Percentiles rank a stretch among this genome's conserved stretches.
These are phyloP conservation scores for Coniochaeta sp. DNA, from an alignment of 2,329 filamentous ascomycete species.

Conservation along the genomic window DNA sequence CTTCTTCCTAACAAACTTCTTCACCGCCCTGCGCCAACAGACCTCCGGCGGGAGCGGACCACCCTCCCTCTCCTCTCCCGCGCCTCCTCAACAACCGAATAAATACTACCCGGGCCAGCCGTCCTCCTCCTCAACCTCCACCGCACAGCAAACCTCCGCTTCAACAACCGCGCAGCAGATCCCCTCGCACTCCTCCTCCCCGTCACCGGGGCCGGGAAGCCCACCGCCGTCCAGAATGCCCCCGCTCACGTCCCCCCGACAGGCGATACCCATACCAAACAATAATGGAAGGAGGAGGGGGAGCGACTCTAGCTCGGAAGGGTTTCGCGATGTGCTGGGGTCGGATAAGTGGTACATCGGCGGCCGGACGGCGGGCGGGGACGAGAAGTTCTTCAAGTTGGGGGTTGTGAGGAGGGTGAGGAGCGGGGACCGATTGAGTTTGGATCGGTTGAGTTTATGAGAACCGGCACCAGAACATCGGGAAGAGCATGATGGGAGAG, in stretches of 20 bases:
- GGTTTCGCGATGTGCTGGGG: slow-evolving; percentile 65
- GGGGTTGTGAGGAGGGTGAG: slow-evolving; percentile 66
- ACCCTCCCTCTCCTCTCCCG: slow-evolving; percentile 18
- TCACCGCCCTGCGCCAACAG: slow-evolving; percentile 47
- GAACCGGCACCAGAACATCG: not conserved
- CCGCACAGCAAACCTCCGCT: slow-evolving; percentile 9
- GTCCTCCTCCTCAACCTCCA: slow-evolving; percentile 11
- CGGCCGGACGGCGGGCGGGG: slow-evolving; percentile 66
- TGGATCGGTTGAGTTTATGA: slow-evolving; percentile 70
- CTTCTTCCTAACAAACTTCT: slow-evolving; percentile 50
- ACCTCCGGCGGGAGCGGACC: too few relatives aligned
- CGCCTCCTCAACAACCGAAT: slow-evolving; percentile 25
- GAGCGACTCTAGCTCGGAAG: slow-evolving; percentile 69
- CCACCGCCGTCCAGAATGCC: too few relatives aligned
- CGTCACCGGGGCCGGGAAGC: slow-evolving; percentile 1
- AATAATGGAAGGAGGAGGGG: slow-evolving; percentile 45
- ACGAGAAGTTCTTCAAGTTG: slow-evolving; percentile 75
- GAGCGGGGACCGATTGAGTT: slow-evolving; percentile 67
- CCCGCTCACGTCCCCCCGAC: too few relatives aligned
- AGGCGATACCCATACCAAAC: slow-evolving; percentile 38
- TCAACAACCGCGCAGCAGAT: slow-evolving; percentile 6
- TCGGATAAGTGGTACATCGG: slow-evolving; percentile 79
- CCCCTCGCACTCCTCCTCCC: slow-evolving; percentile 7
- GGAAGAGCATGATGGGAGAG: too few relatives aligned
- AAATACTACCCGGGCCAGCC: slow-evolving; percentile 19